These are phyloP conservation scores for Vitis hybrid DNA, from an alignment of 177 flowering plant genomes.

Conservation along the genomic window DNA sequence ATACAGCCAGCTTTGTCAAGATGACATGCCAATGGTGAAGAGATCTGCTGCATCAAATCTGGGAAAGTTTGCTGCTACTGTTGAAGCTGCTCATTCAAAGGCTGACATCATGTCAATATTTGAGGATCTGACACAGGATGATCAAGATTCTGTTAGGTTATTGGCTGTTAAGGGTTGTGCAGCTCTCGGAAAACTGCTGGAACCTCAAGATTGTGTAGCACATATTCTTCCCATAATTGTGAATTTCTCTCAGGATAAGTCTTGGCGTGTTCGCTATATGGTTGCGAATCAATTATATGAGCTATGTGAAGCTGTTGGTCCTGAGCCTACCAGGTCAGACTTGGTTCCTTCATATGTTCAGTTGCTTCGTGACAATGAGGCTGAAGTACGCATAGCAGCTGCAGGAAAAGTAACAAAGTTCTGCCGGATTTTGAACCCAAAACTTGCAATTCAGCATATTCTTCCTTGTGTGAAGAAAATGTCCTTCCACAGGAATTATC, in stretches of 20 bases:
- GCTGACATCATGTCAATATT: constrained; percentile 80
- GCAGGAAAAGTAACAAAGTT: too few relatives aligned
- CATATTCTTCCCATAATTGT: too few relatives aligned
- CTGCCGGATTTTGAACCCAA: too few relatives aligned
- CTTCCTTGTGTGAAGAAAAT: background rate
- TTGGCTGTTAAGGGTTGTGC: constrained; percentile 87
- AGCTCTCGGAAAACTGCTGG: too few relatives aligned
- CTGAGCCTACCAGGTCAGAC: constrained; percentile 79
- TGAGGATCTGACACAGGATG: constrained; percentile 91
- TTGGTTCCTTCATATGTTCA: too few relatives aligned
- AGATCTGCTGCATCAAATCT: constrained; percentile 91
- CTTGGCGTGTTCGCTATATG: constrained; percentile 99
- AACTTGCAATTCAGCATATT: too few relatives aligned
- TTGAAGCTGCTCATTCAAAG: constrained; percentile 75
- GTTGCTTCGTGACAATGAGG: too few relatives aligned
- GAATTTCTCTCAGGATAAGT: constrained; percentile 63
- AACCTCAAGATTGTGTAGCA: too few relatives aligned
- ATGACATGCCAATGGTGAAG: constrained; percentile 98
- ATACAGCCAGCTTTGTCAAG: constrained; percentile 84
- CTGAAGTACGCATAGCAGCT: too few relatives aligned
- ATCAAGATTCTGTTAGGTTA: constrained; percentile 93
- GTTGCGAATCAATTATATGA: constrained; percentile 97
- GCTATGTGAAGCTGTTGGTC: constrained; percentile 98
- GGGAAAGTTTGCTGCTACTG: constrained; percentile 92
- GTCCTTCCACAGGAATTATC: constrained; percentile 68